Evolutionary conservation across 2,329 filamentous ascomycete species (phyloP).

Genomic region (Proliferodiscus dingleyae): DNA sequence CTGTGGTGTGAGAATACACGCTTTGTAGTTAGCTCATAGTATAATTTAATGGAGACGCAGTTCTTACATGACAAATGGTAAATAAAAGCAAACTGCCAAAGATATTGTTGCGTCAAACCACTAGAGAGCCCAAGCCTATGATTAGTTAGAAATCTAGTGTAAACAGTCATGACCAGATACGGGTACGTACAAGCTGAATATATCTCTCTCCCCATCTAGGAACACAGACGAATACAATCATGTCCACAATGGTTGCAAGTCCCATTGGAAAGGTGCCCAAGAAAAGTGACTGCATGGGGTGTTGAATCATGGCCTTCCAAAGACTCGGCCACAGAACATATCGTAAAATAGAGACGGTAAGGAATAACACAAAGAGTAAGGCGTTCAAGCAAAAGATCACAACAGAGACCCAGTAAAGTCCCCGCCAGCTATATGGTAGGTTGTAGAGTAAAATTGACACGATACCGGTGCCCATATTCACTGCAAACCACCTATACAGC

Average conservation of each 20-base stretch:
- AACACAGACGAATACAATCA: slow-evolving; percentile 56
- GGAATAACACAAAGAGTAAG: slow-evolving; percentile 50
- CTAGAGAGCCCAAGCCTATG: slow-evolving; percentile 51
- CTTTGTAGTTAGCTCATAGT: slow-evolving; percentile 9
- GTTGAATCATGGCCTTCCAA: slow-evolving; percentile 60
- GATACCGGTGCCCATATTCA: slow-evolving; percentile 65
- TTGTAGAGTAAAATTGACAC: slow-evolving; percentile 58
- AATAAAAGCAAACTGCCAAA: slow-evolving; percentile 47
- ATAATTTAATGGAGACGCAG: slow-evolving; percentile 3
- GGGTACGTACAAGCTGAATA: slow-evolving; percentile 39
- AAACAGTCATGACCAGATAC: not conserved
- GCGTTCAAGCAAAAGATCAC: slow-evolving; percentile 58
- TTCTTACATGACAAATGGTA: slow-evolving; percentile 51
- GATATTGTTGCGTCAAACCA: slow-evolving; percentile 52
- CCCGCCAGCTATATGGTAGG: slow-evolving; percentile 54
- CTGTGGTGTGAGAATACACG: slow-evolving; percentile 36
- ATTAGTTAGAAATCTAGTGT: slow-evolving; percentile 9
- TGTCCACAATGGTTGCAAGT: slow-evolving; percentile 62
- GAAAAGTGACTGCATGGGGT: slow-evolving; percentile 64
- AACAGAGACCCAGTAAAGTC: slow-evolving; percentile 55
- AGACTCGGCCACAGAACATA: slow-evolving; percentile 63
- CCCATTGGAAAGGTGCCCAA: slow-evolving; percentile 66
- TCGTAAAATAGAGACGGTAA: slow-evolving; percentile 50
- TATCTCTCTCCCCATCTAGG: slow-evolving; percentile 57
- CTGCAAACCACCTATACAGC: slow-evolving; percentile 48